Conservation (phyloP, 768 basidiomycete genomes). For the Amanita thiersii region DNA sequence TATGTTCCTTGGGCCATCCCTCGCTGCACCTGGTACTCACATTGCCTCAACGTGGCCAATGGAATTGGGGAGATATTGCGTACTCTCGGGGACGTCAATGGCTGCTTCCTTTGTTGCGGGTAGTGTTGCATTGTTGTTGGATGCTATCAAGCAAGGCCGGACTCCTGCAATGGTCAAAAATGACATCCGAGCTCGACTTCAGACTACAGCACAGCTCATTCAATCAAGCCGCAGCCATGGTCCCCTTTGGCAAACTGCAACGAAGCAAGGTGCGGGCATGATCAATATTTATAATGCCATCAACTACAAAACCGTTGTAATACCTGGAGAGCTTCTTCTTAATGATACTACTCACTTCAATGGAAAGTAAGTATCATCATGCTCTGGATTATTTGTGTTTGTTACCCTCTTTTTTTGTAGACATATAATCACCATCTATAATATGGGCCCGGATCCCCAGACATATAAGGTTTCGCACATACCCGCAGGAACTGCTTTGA, state of each 20-base stretch:
- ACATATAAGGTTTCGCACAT: conserved; percentile 34
- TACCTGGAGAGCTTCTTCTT: conserved; percentile 40
- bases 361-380: conserved; percentile 21
- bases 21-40: conserved; percentile 46
- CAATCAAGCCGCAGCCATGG: conserved; percentile 30
- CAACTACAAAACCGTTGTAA: conserved; percentile 34
- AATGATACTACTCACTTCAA: conserved; percentile 50
- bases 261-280: conserved; percentile 48
- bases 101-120: conserved; percentile 39
- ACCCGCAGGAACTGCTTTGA: conserved; percentile 37
- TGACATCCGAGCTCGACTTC: conserved; percentile 27
- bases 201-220: conserved; percentile 37
- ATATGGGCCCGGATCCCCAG: conserved; percentile 29
- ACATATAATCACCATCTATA: conserved; percentile 36
- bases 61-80: conserved; percentile 28
- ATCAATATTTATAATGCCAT: conserved; percentile 54
- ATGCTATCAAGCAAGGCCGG: conserved; percentile 30
- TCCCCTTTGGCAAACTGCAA: conserved; percentile 34
- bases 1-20: conserved; percentile 45
- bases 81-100: conserved; percentile 38
- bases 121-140: conserved; percentile 29
- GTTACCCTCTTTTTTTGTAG: conserved; percentile 15
- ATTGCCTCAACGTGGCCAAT: conserved; percentile 39
- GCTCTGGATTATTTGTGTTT: background rate
- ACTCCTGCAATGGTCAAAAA: conserved; percentile 20